Percentiles rank a stretch among this genome's conserved stretches.
Conservation (phyloP, 176 grass and related monocot species). For the Eragrostis curvula region DNA sequence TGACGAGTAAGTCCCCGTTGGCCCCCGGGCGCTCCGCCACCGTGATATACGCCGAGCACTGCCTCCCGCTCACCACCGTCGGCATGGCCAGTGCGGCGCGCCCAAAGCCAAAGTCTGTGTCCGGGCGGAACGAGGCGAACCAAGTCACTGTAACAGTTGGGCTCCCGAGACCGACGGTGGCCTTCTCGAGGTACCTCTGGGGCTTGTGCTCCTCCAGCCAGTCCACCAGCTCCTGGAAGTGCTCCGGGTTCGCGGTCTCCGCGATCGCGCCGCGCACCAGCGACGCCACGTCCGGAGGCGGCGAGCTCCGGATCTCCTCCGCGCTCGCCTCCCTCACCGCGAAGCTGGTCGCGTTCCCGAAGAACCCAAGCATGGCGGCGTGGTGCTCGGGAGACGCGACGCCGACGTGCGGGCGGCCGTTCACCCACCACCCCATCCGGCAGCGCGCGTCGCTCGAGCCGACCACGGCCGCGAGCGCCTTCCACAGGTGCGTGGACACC, state of each 20-base stretch:
- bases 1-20: background rate
- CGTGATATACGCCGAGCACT: background rate
- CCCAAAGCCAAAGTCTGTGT: background rate
- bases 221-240: constrained; percentile 58
- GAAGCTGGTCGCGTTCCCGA: too few relatives aligned
- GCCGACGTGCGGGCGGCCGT: constrained; percentile 44
- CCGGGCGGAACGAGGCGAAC: background rate
- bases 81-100: background rate
- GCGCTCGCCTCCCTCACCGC: constrained; percentile 34
- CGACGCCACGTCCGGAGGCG: too few relatives aligned
- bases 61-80: background rate
- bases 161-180: constrained; percentile 33
- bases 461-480: constrained; percentile 31
- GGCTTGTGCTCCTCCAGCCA: constrained; percentile 53
- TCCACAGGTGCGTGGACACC: too few relatives aligned
- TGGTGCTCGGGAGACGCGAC: too few relatives aligned
- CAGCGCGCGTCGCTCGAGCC: constrained; percentile 37
- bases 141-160: background rate
- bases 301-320: constrained; percentile 29
- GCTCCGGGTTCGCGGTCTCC: constrained; percentile 24
- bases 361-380: constrained; percentile 24
- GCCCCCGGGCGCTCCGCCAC: background rate
- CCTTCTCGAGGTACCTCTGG: constrained; percentile 22
- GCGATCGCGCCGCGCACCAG: constrained; percentile 41
- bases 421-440: constrained; percentile 48